Conservation (phyloP, 371 early-diverging fungal genomes). For the Mucor racemosus region DNA sequence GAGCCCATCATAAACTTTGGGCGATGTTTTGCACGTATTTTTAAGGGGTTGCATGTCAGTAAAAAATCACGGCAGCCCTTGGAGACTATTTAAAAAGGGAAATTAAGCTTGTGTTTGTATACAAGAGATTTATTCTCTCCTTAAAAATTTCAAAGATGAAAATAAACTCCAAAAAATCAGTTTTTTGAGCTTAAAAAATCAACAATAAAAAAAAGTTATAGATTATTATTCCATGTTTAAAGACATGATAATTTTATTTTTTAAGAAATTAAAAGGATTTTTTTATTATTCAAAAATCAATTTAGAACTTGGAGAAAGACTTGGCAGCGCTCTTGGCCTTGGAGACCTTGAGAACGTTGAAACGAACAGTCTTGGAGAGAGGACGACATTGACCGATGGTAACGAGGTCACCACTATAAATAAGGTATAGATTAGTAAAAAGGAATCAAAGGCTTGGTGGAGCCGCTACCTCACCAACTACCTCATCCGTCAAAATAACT, state of each 20-base stretch:
- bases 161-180: too few relatives aligned
- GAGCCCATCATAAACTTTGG: neutral
- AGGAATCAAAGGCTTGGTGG: constrained; percentile 64
- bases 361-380: constrained; percentile 98
- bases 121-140: neutral
- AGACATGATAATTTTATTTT: neutral
- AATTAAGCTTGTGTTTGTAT: neutral
- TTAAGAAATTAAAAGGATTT: constrained; percentile 3
- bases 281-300: constrained; percentile 15
- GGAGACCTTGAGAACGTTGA: constrained; percentile 98
- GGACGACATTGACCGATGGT: constrained; percentile 99
- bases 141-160: neutral
- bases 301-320: constrained; percentile 96
- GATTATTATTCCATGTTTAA: too few relatives aligned
- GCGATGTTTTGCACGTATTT: neutral
- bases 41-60: constrained; percentile 6
- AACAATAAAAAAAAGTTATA: neutral
- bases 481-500: constrained; percentile 48
- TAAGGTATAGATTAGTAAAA: constrained; percentile 13
- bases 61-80: neutral
- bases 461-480: constrained; percentile 67
- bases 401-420: constrained; percentile 86
- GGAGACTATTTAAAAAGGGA: neutral
- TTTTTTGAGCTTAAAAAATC: too few relatives aligned
- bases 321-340: constrained; percentile 90